Evolutionary conservation across 352 stramenopile genomes (phyloP), one percentile per base, ranked within the genome.

Genomic region (Globisporangium radiosum): DNA sequence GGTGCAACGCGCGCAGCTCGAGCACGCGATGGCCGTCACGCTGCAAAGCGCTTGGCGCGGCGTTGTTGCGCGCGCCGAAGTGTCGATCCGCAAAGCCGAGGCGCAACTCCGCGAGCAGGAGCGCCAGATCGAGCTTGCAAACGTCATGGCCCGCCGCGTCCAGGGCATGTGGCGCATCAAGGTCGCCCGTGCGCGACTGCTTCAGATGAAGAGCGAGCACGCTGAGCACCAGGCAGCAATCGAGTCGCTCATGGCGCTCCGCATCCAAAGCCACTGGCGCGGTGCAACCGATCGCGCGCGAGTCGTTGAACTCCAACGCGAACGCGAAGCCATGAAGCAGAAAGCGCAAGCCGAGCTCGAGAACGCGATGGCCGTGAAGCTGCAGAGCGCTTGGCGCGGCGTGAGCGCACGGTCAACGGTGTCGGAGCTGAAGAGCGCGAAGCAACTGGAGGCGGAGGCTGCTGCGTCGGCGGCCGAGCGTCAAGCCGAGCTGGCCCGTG

Each of bases 121-220:
- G 37, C 57, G 49, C 14, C 54, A 60, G 14, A 11, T 42, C 25
- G 17, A 43, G 11, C 15, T 67, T 15, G 47, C 62, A 7, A 57
- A 51, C 44, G 13, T 60, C 9, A 80, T 72, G 48, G 73, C 71
- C 0, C 15, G 56, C 1, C 43, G 25, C 17, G 71, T 82, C 47
- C 73, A 82, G 50, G 56, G 63, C 10, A 44, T n/a, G 15, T 82
- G 73, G 73, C 71, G 73, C 14, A 39, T 53, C 4, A 39, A 44
- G 5, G 45, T 33, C 51, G 69, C 36, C 37, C 50, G 13, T 7
- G 40, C 10, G 17, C 17, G 51, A 53, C n/a, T 33, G 1, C 25
- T 33, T 3, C 25, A 33, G 25, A 39, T 59, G 45, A 60, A 56
- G 25, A 17, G 11, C 1, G 48, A 57, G 52, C 19, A 55, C n/a